Base-by-base conservation (phyloP, 352 stramenopile genomes). In the Globisporangium iwayamae region DNA sequence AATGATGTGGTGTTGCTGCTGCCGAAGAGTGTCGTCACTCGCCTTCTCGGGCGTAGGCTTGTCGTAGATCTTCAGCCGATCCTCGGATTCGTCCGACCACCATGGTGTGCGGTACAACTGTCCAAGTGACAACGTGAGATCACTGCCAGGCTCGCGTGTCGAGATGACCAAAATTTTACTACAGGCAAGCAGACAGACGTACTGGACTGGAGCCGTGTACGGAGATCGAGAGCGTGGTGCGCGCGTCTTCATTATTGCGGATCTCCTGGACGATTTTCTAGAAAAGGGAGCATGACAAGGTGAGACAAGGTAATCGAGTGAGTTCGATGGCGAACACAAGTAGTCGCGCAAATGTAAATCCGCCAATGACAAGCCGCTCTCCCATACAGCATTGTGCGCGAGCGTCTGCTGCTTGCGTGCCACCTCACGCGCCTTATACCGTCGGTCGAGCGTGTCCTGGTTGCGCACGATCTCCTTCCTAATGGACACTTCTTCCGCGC, bases 71-170 rank as follows among this genome's bases (percentile, higher is more conserved):
- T 51, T 57, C 4, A 72, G 45, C 28, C 69, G 58, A 18, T 76
- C 65, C 6, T 63, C 70, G 30, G 72, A 75, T 39, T 83, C 70
- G 48, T 78, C 72, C 14, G 70, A 80, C 72, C 74, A 83, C 67
- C 66, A 80, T 16, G 72, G 72, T 8, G 70, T 83, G 36, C 68
- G 65, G n/a, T 69, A 75, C 32, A 78, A 16, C 70, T 80, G 34
- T n/a, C 51, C 46, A 47, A 4, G 25, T 2, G 11, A 41, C 11
- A 11, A 34, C 5, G 9, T 18, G 4, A 28, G 41, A 22, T 13
- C 13, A 8, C 20, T 20, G 10, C 6, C 30, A 36, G 30, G 11
- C 9, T 32, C 48, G 8, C 4, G 48, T 13, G 43, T 50, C 7
- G 43, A 22, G 20, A 25, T 22, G 8, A 30, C 13, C 30, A 48